Evolutionary conservation across 805 yeast species (phyloP).

Genomic region (Myxozyma monticola): DNA sequence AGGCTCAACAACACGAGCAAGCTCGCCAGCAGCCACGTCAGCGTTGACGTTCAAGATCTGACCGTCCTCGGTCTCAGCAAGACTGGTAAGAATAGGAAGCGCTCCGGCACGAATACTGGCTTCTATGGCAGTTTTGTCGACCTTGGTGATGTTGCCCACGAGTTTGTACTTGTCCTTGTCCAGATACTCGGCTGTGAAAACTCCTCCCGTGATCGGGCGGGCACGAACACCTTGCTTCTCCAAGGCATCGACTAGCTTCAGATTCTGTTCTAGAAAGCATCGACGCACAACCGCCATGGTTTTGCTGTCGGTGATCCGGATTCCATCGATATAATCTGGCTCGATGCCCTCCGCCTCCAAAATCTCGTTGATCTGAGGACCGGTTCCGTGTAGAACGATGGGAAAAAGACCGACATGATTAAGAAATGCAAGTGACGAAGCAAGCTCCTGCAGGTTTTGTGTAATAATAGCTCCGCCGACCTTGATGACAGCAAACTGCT

Average conservation of each 20-base stretch:
- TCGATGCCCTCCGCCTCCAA: constrained; percentile 92
- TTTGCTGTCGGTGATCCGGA: constrained; percentile 88
- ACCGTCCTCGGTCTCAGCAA: constrained; percentile 96
- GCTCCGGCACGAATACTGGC: constrained; percentile 96
- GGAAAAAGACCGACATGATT: constrained; percentile 98
- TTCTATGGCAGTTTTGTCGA: constrained; percentile 85
- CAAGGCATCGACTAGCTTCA: constrained; percentile 90
- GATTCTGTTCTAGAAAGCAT: constrained; percentile 93
- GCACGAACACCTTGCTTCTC: constrained; percentile 98
- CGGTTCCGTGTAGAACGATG: constrained; percentile 95
- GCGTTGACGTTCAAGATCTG: constrained; percentile 97
- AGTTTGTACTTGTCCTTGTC: constrained; percentile 88
- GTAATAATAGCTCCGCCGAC: constrained; percentile 99
- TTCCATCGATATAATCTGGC: constrained; percentile 95
- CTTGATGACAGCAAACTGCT: constrained; percentile 96
- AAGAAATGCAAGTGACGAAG: constrained; percentile 90
- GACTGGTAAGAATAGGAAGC: constrained; percentile 89
- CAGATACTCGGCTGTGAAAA: constrained; percentile 87
- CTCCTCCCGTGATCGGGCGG: constrained; percentile 97
- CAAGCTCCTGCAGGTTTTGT: constrained; percentile 87
- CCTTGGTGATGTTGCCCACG: constrained; percentile 86
- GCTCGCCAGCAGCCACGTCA: constrained; percentile 98
- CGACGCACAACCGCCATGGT: constrained; percentile 96
- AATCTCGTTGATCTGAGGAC: constrained; percentile 95
- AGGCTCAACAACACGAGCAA: constrained; percentile 96